Evolutionary conservation across 768 basidiomycete species (phyloP).

Genomic region (Rhizopogon vesiculosus): DNA sequence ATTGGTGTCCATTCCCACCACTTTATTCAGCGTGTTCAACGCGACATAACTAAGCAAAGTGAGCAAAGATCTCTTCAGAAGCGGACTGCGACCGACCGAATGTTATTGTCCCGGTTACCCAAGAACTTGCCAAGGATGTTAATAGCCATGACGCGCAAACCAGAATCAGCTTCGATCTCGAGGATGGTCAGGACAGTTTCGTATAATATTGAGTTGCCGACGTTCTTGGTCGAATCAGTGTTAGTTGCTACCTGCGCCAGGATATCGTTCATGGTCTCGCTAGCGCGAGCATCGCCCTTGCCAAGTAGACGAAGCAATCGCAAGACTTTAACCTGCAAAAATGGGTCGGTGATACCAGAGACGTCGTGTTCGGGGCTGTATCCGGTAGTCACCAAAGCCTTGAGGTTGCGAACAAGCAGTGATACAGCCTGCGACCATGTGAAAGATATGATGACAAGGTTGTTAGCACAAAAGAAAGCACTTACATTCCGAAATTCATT

Average conservation of each 20-base stretch:
- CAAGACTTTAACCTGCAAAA: constrained; percentile 90
- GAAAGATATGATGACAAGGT: constrained; percentile 3
- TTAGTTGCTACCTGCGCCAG: constrained; percentile 99
- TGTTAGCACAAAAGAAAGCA: background rate
- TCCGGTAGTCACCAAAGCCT: constrained; percentile 91
- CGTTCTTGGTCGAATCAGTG: constrained; percentile 96
- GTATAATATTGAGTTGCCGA: constrained; percentile 96
- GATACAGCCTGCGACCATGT: constrained; percentile 70
- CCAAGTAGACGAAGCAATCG: constrained; percentile 88
- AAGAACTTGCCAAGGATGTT: constrained; percentile 98
- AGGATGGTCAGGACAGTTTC: constrained; percentile 95
- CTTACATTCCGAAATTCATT: constrained; percentile 89
- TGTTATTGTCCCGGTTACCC: constrained; percentile 97
- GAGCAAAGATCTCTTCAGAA: constrained; percentile 2
- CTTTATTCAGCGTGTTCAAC: constrained; percentile 96
- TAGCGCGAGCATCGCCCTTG: constrained; percentile 76
- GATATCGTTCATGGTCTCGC: constrained; percentile 98
- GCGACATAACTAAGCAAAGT: constrained; percentile 77
- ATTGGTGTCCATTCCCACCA: constrained; percentile 95
- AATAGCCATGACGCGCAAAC: constrained; percentile 97
- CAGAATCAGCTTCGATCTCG: constrained; percentile 95
- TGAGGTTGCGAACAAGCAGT: constrained; percentile 89
- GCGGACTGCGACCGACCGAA: constrained; percentile 56
- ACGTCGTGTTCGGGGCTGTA: constrained; percentile 99
- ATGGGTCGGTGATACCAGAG: constrained; percentile 97